Evolutionary conservation across 176 grass and related monocot genomes (phyloP).

Genomic region (Poa annua): DNA sequence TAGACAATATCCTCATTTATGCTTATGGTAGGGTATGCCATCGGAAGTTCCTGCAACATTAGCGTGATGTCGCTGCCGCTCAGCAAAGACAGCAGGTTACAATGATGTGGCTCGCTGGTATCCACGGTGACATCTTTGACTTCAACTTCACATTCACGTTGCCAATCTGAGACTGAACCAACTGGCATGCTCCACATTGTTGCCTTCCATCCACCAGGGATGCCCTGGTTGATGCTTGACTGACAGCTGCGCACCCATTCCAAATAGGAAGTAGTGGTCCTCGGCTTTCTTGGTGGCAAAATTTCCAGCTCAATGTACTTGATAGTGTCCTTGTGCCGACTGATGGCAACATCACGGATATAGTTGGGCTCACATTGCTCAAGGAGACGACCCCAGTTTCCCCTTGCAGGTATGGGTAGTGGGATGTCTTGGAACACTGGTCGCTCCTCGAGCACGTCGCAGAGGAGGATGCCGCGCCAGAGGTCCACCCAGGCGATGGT

Average conservation of each 20-base stretch:
- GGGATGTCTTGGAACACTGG: not conserved
- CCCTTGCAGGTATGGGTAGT: not conserved
- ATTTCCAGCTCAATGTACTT: not conserved
- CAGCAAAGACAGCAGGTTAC: not conserved
- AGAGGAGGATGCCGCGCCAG: not conserved
- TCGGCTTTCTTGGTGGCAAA: not conserved
- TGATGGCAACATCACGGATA: not conserved
- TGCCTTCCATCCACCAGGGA: slow-evolving; percentile 16
- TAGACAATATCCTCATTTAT: slow-evolving; percentile 17
- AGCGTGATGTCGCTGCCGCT: not conserved
- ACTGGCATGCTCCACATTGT: slow-evolving; percentile 13
- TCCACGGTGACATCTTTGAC: slow-evolving; percentile 4
- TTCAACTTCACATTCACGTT: too few relatives aligned
- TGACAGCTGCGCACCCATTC: not conserved
- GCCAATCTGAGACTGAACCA: not conserved
- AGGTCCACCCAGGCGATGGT: slow-evolving; percentile 4
- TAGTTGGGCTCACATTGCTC: not conserved
- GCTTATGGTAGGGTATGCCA: slow-evolving; percentile 26
- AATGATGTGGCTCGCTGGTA: not conserved
- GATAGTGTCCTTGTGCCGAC: not conserved
- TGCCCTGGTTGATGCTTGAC: not conserved
- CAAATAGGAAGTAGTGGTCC: not conserved
- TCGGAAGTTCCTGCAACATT: not conserved
- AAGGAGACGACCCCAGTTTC: not conserved
- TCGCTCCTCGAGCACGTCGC: not conserved